phyloP scores from a whole-genome alignment of 768 basidiomycete genomes.

The Psilocybe sp. region DNA sequence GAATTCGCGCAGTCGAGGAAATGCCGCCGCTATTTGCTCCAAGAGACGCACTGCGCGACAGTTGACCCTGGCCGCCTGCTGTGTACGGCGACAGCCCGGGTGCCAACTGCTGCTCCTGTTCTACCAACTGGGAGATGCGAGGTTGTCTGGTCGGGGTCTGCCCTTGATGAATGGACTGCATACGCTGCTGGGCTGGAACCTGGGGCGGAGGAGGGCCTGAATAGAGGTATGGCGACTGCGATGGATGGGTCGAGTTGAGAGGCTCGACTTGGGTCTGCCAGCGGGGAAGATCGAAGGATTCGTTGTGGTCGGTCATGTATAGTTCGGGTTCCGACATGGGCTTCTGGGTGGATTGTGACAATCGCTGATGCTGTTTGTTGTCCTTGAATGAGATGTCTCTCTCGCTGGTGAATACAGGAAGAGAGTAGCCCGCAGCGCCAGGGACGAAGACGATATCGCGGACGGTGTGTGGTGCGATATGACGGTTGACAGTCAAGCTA shows the following conservation, averaged over 20 bases:
- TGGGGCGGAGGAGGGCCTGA: slow-evolving; percentile 51
- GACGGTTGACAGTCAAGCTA: slow-evolving; percentile 21
- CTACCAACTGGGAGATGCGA: slow-evolving; percentile 64
- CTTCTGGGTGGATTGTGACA: slow-evolving; percentile 22
- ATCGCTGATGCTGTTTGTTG: slow-evolving; percentile 15
- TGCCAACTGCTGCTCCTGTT: slow-evolving; percentile 53
- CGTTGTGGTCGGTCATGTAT: slow-evolving; percentile 76
- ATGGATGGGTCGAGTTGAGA: slow-evolving; percentile 56
- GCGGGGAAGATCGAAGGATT: slow-evolving; percentile 80
- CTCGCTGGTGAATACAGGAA: slow-evolving; percentile 3
- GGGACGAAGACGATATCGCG: slow-evolving; percentile 5
- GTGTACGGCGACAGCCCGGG: slow-evolving; percentile 47
- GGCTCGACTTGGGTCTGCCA: slow-evolving; percentile 65
- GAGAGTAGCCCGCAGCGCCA: slow-evolving; percentile 3
- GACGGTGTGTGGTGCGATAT: slow-evolving; percentile 7
- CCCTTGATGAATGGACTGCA: slow-evolving; percentile 47
- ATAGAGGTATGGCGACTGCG: slow-evolving; percentile 51
- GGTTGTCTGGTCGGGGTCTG: slow-evolving; percentile 46
- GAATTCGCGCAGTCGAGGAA: slow-evolving; percentile 41
- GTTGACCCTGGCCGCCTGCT: slow-evolving; percentile 47
- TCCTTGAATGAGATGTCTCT: slow-evolving; percentile 11
- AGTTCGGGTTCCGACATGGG: slow-evolving; percentile 74
- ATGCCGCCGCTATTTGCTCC: slow-evolving; percentile 42
- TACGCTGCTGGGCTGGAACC: slow-evolving; percentile 43
- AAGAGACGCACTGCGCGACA: slow-evolving; percentile 68